Percentiles rank a stretch among this genome's conserved stretches.
These are phyloP conservation scores for Peltaster fructicola DNA, from an alignment of 2,329 filamentous ascomycete genomes.

Conservation along the genomic window DNA sequence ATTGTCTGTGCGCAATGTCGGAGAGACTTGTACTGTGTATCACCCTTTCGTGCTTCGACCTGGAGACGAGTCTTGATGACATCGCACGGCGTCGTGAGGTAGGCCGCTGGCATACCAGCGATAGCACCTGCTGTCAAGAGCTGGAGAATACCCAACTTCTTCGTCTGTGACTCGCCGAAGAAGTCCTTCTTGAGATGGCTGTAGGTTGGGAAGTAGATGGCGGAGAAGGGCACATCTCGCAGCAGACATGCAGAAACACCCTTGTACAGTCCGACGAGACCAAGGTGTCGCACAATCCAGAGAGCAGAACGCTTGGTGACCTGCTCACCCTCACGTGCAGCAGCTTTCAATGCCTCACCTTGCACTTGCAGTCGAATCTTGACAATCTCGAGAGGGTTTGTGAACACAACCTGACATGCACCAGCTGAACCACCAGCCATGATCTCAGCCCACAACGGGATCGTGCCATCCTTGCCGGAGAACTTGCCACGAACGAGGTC, in stretches of 20 bases:
- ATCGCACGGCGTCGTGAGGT: constrained; percentile 92
- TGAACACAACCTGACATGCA: constrained; percentile 93
- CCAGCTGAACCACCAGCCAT: constrained; percentile 79
- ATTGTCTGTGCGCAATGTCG: constrained; percentile 74
- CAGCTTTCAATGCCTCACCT: constrained; percentile 71
- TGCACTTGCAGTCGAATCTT: constrained; percentile 97
- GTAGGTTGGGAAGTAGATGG: constrained; percentile 97
- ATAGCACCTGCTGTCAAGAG: constrained; percentile 90
- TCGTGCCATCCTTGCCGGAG: constrained; percentile 56
- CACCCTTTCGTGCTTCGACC: constrained; percentile 92
- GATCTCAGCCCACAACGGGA: constrained; percentile 55
- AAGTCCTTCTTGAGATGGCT: constrained; percentile 83
- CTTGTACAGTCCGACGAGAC: constrained; percentile 90
- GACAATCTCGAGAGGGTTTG: constrained; percentile 95
- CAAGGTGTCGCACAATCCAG: constrained; percentile 94
- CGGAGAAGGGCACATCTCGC: constrained; percentile 92
- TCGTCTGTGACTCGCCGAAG: constrained; percentile 74
- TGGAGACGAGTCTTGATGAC: constrained; percentile 98
- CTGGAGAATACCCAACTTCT: constrained; percentile 80
- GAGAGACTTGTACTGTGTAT: constrained; percentile 70
- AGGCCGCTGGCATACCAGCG: constrained; percentile 40
- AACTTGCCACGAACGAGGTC: constrained; percentile 68
- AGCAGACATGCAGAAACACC: constrained; percentile 86
- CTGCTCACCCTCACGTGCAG: constrained; percentile 56
- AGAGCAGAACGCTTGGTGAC: constrained; percentile 79